Percentiles rank a stretch among this genome's conserved stretches.
Evolutionary conservation across 1,284 basidiomycete species (phyloP).

Genomic region (Leccinum proliferum): DNA sequence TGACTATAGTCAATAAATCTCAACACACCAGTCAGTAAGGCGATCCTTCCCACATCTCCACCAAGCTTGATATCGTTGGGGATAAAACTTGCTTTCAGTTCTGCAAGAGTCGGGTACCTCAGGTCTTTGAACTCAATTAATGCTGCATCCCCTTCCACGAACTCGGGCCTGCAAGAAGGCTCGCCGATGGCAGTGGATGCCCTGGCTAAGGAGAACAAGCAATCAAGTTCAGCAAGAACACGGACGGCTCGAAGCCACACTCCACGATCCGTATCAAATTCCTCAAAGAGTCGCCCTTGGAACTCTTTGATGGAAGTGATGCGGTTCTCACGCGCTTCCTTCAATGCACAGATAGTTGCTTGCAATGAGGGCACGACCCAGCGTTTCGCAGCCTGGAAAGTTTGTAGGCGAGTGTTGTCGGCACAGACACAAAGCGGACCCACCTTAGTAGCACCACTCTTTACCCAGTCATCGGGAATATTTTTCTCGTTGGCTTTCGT

Average conservation of each 20-base stretch:
- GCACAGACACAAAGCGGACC: not conserved
- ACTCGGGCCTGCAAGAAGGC: slow-evolving; percentile 87
- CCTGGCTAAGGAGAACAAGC: slow-evolving; percentile 89
- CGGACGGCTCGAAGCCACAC: slow-evolving; percentile 77
- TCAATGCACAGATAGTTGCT: slow-evolving; percentile 69
- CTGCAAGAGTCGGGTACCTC: slow-evolving; percentile 82
- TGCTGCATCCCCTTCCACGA: slow-evolving; percentile 77
- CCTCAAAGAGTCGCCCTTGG: slow-evolving; percentile 71
- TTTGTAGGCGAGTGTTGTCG: slow-evolving; percentile 2
- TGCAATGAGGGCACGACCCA: slow-evolving; percentile 75
- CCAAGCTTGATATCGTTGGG: slow-evolving; percentile 93
- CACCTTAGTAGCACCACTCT: slow-evolving; percentile 80
- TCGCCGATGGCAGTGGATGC: slow-evolving; percentile 87
- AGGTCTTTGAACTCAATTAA: slow-evolving; percentile 77
- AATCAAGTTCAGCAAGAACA: slow-evolving; percentile 87
- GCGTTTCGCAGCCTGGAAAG: slow-evolving; percentile 57
- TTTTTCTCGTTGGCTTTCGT: slow-evolving; percentile 54
- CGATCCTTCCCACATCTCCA: slow-evolving; percentile 71
- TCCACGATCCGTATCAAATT: slow-evolving; percentile 83
- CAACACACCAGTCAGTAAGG: slow-evolving; percentile 78
- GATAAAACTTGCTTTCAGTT: slow-evolving; percentile 76
- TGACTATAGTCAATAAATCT: not conserved
- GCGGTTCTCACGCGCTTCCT: slow-evolving; percentile 89
- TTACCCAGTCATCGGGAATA: slow-evolving; percentile 81
- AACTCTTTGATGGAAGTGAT: slow-evolving; percentile 77